Base-by-base conservation (phyloP, 805 yeast genomes). In the Lipomyces spencermartinsiae region DNA sequence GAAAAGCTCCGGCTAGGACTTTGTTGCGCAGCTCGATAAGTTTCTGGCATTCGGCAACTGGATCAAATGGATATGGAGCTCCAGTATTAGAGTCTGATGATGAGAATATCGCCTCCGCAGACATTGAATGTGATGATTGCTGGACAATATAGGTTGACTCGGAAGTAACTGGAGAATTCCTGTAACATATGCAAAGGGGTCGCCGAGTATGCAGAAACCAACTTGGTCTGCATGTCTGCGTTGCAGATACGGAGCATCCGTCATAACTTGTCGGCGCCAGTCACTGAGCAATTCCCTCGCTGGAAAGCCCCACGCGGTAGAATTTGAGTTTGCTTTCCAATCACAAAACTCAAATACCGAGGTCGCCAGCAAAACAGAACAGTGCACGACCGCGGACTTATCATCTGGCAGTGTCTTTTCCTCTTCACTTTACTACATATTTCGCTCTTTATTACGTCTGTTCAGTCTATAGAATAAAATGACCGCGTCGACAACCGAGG, bases 11-110 rank as follows among this genome's bases (percentile, higher is more conserved):
- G 1, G 70, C 61, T 37, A 43, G 43, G 46, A 69, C 71, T 34
- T 51, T 55, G n/a, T 54, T 58, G 31, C 72, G 67, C 37, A 69
- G 59, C 31, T 69, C 68, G 34, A 69, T 62, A 39, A 69, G 58
- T 29, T 69, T 69, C 46, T 54, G 72, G 59, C 68, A 67, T 53
- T 69, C 72, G 12, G 58, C 71, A 2, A 22, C 66, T 7, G 72
- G 66, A 64, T 69, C 72, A 37, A 66, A 69, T 2, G 65, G 72
- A 34, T 59, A 61, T 16, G 34, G 31, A 14, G 56, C 16, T 25
- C 56, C 56, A 5, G 34, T 22, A 31, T 31, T 53, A 25, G 34
- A 9, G 31, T 16, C 14, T 14, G 31, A 25, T 34, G 56, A 53
- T 19, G 56, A 53, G 7, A 31, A 31, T 9, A 25, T 25, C 8